Base-by-base conservation (phyloP, 1,284 basidiomycete species). In the Ceratobasidium sp. region DNA sequence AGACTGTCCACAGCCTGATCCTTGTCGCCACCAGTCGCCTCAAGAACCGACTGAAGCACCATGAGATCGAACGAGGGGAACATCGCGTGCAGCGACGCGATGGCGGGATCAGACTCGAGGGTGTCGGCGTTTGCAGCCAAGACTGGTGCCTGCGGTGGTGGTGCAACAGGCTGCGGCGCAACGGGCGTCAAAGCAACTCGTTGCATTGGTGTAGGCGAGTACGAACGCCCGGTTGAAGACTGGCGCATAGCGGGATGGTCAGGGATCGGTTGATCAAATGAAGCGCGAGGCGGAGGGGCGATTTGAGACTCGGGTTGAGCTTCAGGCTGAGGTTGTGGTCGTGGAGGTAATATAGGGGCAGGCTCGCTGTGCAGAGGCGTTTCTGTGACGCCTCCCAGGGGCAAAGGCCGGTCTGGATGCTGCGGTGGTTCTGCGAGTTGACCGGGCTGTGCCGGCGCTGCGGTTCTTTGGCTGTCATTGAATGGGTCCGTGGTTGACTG, bases 1-100 rank as follows among this genome's bases (percentile, higher is more conserved):
- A 94, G 83, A 0, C 86, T 83, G 78, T 94, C 92, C 69, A 94
- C 86, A 5, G 93, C 93, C 33, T 85, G 86, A 78, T 91, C 92
- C 77, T 92, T 88, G 78, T 92, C 84, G 27, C 89, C 86, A 45
- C 84, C 79, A 0, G 90, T 90, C 11, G 90, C 91, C 74, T 92
- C 88, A 59, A 94, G 83, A 1, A 94, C 89, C 24, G 88, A 89
- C 79, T 87, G 84, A 50, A 91, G 91, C 77, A 54, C 67, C 47
- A 60, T 36, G 15, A 66, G 63, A 77, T 94, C 93, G 78, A 93
- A 93, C 82, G 92, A 91, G 17, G 93, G 93, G 80, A 94, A 94
- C 86, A 94, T 91, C 17, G 86, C 86, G 66, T 88, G 88, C 75
- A 94, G 83, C 0, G 84, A 82, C 19, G 87, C 85, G 44, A 92